These are phyloP conservation scores for Paxillus rubicundulus DNA, from an alignment of 768 basidiomycete genomes.

Conservation along the genomic window DNA sequence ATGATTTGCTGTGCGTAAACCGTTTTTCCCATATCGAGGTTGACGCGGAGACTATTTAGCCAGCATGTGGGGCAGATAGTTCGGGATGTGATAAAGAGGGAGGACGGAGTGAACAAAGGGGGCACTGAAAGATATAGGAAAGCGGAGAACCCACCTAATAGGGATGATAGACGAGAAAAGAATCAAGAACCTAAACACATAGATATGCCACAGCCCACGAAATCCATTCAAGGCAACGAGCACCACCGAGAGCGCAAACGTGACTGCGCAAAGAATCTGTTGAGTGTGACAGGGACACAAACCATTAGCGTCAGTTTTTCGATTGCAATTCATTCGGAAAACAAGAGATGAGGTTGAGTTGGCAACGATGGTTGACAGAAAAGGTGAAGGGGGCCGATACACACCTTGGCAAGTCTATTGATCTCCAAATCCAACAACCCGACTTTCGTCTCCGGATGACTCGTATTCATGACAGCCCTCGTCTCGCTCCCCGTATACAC, in stretches of 20 bases:
- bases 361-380: no score
- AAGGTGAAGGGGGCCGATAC: conserved; percentile 4
- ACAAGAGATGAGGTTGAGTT: not conserved
- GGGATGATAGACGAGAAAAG: conserved; percentile 99
- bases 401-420: conserved; percentile 90
- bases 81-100: not conserved
- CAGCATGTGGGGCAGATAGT: not conserved
- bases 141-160: conserved; percentile 70
- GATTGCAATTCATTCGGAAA: not conserved
- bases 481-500: conserved; percentile 95
- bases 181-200: conserved; percentile 94
- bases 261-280: conserved; percentile 91
- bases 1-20: conserved; percentile 96
- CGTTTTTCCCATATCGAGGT: conserved; percentile 99
- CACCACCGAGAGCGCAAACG: conserved; percentile 85
- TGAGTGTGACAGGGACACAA: not conserved
- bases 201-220: conserved; percentile 92
- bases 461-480: conserved; percentile 97
- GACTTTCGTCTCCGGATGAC: conserved; percentile 92
- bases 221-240: conserved; percentile 97
- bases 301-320: not conserved
- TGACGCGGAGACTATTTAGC: conserved; percentile 81
- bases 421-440: conserved; percentile 93
- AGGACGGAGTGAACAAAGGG: not conserved
- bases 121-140: not conserved